Base-by-base conservation (phyloP, 2,329 filamentous ascomycete species). In the Aspergillus nomiae region DNA sequence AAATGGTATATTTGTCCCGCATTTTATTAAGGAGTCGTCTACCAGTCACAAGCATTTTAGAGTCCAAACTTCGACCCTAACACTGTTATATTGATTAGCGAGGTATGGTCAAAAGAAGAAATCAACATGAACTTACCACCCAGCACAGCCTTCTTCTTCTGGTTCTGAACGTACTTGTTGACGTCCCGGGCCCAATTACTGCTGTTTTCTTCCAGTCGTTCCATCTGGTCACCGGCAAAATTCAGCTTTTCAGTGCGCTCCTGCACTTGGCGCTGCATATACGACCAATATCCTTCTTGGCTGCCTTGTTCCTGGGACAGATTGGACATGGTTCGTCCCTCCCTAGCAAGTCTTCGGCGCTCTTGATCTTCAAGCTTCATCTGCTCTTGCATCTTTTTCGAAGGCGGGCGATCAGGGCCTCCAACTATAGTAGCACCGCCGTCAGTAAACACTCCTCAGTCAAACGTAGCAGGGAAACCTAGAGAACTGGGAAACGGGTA, bases 191-290 rank as follows among this genome's bases (percentile, higher is more conserved):
- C 90, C 89, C 92, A 98, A 21, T 89, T 90, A 60, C 88, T 87
- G 74, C 92, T 96, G 69, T 90, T 90, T 71, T 92, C 86, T 72
- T 94, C 90, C 64, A 97, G 79, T 66, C 87, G 88, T 66, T 96
- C 90, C 88, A 98, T 93, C 55, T 84, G 89, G 71, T 98, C 94
- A 2, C 90, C 90, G 78, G 94, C 89, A 6, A 96, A 82, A 51
- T 89, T 90, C 62, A 99, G 81, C 73, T 90, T 92, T 80, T 98
- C 92, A 0, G 95, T 97, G 57, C 95, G 83, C 78, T 98, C 94
- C 70, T 96, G 93, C 53, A 99, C 79, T 76, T 96, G 92, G 41
- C 94, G 85, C 11, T 91, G 89, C 78, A 98, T 88, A 74, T 96
- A 98, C 50, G 92, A 89, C 71, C 85, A 87, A 72, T 89, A 89